Percentiles rank a stretch among this genome's conserved stretches.
These are phyloP conservation scores for Marchantia paleacea DNA, from an alignment of 225 moss, liverwort and hornwort genomes.

Conservation along the genomic window DNA sequence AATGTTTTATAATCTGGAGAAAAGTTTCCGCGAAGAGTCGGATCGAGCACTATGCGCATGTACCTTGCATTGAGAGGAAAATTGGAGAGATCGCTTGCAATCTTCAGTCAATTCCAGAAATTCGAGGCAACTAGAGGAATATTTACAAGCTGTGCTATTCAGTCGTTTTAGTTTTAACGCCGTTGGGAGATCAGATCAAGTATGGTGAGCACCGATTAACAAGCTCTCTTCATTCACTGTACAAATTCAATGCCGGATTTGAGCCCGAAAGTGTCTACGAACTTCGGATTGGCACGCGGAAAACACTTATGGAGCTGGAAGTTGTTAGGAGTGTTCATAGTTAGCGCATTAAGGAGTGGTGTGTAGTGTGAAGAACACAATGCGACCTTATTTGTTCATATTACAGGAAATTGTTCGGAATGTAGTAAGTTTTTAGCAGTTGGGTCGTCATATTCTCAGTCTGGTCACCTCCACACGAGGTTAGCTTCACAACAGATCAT, in stretches of 20 bases:
- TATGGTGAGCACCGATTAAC: conserved; percentile 6
- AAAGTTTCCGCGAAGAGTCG: neutral
- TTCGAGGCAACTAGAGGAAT: neutral
- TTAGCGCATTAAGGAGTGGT: neutral
- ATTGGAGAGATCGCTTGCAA: neutral
- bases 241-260: neutral
- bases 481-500: neutral
- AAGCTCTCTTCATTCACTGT: neutral
- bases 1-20: neutral
- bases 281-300: neutral
- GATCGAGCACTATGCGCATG: conserved; percentile 6
- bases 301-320: neutral
- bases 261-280: neutral
- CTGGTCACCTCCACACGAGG: neutral
- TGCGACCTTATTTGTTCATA: neutral
- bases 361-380: neutral
- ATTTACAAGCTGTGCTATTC: neutral
- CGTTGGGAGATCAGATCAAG: neutral
- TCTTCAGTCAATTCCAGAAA: neutral
- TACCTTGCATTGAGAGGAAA: neutral
- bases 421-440: neutral
- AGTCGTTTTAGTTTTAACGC: neutral
- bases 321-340: neutral
- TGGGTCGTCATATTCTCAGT: neutral
- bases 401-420: neutral